phyloP scores from a whole-genome alignment of 352 stramenopile species.

The Phytophthora sp. region DNA sequence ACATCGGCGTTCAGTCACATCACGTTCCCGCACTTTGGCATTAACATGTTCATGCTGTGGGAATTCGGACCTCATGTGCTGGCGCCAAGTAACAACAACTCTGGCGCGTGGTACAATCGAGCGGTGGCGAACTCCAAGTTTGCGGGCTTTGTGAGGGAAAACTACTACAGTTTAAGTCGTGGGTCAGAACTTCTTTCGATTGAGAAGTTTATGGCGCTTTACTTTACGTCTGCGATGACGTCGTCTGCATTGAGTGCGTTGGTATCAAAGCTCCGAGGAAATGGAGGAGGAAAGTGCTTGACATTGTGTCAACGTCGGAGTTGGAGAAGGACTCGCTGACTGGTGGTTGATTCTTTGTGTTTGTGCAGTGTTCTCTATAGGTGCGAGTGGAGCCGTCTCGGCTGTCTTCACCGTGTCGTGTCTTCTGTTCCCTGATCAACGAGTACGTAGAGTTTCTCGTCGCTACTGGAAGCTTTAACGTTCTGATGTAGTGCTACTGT shows the following conservation, averaged over 20 bases:
- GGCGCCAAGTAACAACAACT: slow-evolving; percentile 49
- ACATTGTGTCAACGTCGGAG: neutral
- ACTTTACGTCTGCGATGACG: slow-evolving; percentile 70
- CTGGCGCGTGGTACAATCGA: slow-evolving; percentile 57
- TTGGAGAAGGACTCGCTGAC: neutral
- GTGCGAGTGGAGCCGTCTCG: slow-evolving; percentile 82
- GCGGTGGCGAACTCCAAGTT: slow-evolving; percentile 56
- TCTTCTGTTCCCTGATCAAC: slow-evolving; percentile 67
- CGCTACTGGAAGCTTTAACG: neutral
- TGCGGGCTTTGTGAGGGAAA: slow-evolving; percentile 47
- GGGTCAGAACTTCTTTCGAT: slow-evolving; percentile 51
- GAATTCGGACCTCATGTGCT: slow-evolving; percentile 81
- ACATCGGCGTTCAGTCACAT: slow-evolving; percentile 88
- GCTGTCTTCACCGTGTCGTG: slow-evolving; percentile 83
- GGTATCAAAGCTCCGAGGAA: slow-evolving; percentile 69
- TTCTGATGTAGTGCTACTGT: slow-evolving; percentile 7
- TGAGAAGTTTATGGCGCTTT: slow-evolving; percentile 73
- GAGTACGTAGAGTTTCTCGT: slow-evolving; percentile 40
- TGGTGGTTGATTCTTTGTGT: neutral
- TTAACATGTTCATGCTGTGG: slow-evolving; percentile 92
- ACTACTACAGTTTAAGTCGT: slow-evolving; percentile 34
- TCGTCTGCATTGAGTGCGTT: slow-evolving; percentile 75
- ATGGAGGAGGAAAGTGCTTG: slow-evolving; percentile 45
- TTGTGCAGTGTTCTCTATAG: slow-evolving; percentile 75
- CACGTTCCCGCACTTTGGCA: slow-evolving; percentile 77